Evolutionary conservation across 2,329 filamentous ascomycete genomes (phyloP).

Genomic region (Hypoxylon sp.): DNA sequence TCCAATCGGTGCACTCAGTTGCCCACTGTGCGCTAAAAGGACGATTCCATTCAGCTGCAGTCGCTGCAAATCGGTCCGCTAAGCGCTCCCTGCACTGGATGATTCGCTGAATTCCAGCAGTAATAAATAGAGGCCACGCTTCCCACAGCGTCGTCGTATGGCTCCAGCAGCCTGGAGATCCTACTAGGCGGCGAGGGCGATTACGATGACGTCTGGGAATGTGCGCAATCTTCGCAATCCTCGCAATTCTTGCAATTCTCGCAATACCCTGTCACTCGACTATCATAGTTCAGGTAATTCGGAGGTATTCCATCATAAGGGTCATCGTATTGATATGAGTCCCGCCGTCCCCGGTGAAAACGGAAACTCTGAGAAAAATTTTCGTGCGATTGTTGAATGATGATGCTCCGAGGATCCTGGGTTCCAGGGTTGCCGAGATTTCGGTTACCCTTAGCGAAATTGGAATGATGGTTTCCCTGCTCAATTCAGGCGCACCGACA

Average conservation of each 20-base stretch:
- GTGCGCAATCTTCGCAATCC: constrained; percentile 24
- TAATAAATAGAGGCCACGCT: constrained; percentile 37
- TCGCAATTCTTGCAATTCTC: constrained; percentile 30
- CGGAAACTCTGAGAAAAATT: constrained; percentile 30
- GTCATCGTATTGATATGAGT: constrained; percentile 40
- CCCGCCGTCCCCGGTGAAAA: constrained; percentile 33
- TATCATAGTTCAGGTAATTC: constrained; percentile 39
- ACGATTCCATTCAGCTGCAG: constrained; percentile 34
- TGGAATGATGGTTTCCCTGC: constrained; percentile 38
- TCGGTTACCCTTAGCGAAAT: constrained; percentile 47
- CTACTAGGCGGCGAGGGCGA: constrained; percentile 40
- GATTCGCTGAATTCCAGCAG: constrained; percentile 29
- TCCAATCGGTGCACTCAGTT: constrained; percentile 34
- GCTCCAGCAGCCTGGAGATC: constrained; percentile 30
- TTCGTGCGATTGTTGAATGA: constrained; percentile 39
- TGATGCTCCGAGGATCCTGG: constrained; percentile 41
- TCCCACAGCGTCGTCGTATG: constrained; percentile 35
- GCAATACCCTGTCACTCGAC: constrained; percentile 38
- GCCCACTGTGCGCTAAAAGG: constrained; percentile 26
- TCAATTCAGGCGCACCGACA: constrained; percentile 42
- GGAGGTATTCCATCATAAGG: constrained; percentile 37
- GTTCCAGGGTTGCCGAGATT: constrained; percentile 42
- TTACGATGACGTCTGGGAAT: constrained; percentile 38
- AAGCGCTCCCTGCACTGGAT: constrained; percentile 8
- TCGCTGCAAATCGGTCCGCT: constrained; percentile 31